phyloP scores from a whole-genome alignment of 805 yeast genomes.

The Yamadazyma takamatsuzukensis region DNA sequence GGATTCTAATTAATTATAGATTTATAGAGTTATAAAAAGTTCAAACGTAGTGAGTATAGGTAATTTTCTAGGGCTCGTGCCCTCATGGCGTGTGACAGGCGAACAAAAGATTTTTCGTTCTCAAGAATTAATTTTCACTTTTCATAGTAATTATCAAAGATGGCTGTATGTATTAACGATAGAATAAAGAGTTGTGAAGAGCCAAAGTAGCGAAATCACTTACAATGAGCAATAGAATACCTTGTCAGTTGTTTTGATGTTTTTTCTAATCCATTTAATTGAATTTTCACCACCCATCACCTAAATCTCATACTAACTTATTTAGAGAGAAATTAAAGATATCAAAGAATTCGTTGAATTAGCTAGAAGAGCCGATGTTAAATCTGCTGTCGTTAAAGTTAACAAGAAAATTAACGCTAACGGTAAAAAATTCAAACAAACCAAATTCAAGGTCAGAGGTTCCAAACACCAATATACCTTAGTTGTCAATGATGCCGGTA shows the following conservation, averaged over 20 bases:
- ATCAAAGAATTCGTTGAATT: constrained; percentile 96
- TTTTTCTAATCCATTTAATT: not conserved
- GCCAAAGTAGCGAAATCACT: not conserved
- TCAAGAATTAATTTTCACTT: constrained; percentile 8
- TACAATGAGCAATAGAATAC: too few species aligned
- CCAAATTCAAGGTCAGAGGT: constrained; percentile 99
- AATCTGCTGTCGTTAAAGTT: constrained; percentile 90
- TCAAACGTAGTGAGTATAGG: too few species aligned
- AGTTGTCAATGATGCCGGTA: constrained; percentile 90
- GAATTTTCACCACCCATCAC: not conserved
- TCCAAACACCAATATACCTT: constrained; percentile 91
- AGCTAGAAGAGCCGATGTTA: constrained; percentile 94
- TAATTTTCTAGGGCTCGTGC: too few species aligned
- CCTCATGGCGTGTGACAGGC: too few species aligned
- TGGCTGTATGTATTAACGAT: constrained; percentile 8
- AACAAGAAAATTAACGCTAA: constrained; percentile 76
- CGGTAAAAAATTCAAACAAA: constrained; percentile 85
- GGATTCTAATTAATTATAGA: too few species aligned
- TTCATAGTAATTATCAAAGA: constrained; percentile 2
- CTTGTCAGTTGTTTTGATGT: too few species aligned
- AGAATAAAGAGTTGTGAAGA: not conserved
- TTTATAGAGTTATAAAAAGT: too few species aligned
- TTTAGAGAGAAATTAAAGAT: constrained; percentile 74
- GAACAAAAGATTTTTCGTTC: too few species aligned
- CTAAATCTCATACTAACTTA: constrained; percentile 5